Percentiles rank a stretch among this genome's conserved stretches.
Evolutionary conservation across 2,329 filamentous ascomycete genomes (phyloP).

Genomic region (Fusarium beomiforme): DNA sequence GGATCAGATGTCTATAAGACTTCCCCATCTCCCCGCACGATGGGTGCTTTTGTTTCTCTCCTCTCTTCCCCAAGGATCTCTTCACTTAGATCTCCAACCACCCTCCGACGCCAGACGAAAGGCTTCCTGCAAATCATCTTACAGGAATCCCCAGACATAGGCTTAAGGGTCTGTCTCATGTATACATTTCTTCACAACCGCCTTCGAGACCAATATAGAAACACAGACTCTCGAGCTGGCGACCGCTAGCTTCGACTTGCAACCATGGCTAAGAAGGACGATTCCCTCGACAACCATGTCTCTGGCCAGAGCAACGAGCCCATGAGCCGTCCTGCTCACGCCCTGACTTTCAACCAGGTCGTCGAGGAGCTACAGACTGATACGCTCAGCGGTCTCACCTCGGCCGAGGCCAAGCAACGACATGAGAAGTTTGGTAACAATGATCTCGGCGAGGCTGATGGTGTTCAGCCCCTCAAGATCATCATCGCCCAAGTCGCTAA

Average conservation of each 20-base stretch:
- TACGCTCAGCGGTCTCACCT: constrained; percentile 62
- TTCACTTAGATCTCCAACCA: constrained; percentile 21
- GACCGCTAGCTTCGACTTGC: constrained; percentile 13
- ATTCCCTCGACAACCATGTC: constrained; percentile 39
- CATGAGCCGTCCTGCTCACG: constrained; percentile 67
- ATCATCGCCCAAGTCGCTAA: constrained; percentile 73
- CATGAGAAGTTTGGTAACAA: constrained; percentile 67
- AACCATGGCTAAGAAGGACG: constrained; percentile 39
- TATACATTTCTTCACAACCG: constrained; percentile 1
- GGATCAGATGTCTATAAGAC: constrained; percentile 39
- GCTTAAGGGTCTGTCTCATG: constrained; percentile 21
- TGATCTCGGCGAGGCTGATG: constrained; percentile 58
- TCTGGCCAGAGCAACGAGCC: constrained; percentile 49
- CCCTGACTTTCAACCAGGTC: constrained; percentile 59
- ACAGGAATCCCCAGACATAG: constrained; percentile 37
- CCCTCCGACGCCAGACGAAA: constrained; percentile 35
- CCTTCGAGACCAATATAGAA: not conserved
- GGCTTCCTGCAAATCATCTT: constrained; percentile 32
- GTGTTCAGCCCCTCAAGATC: constrained; percentile 67
- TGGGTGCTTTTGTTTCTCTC: constrained; percentile 9
- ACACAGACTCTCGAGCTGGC: constrained; percentile 24
- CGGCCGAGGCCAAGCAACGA: constrained; percentile 60
- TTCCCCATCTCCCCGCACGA: constrained; percentile 30
- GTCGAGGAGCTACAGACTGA: constrained; percentile 63
- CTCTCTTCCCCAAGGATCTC: constrained; percentile 23